Conservation (phyloP, 805 yeast species). For the Candida ovalis region DNA sequence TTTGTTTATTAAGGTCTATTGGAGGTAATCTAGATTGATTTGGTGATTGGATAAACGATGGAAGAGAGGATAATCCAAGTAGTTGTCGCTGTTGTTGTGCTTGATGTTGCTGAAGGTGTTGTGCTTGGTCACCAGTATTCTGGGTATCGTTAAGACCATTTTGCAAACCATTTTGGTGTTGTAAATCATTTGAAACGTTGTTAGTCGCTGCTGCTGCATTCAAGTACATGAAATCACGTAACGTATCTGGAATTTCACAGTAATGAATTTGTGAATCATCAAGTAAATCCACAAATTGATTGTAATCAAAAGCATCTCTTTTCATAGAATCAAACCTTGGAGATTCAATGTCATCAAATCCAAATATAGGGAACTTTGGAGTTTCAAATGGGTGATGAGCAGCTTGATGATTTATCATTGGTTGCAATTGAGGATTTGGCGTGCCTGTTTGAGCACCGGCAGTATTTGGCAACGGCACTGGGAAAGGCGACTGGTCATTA, state of each 20-base stretch:
- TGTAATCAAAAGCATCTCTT: constrained; percentile 7
- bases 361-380: neutral
- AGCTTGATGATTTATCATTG: neutral
- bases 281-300: constrained; percentile 8
- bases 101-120: neutral
- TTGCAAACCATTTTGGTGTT: no score
- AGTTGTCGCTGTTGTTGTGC: neutral
- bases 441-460: neutral
- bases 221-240: constrained; percentile 39
- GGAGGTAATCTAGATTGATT: neutral
- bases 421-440: neutral
- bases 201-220: constrained; percentile 23
- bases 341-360: constrained; percentile 3
- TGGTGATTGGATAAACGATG: neutral
- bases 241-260: constrained; percentile 26
- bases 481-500: neutral
- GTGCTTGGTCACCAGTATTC: neutral
- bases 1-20: neutral
- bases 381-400: neutral
- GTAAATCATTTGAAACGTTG: neutral
- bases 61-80: neutral
- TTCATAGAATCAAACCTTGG: constrained; percentile 4
- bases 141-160: no score
- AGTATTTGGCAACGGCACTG: neutral
- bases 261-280: constrained; percentile 8